phyloP scores from a whole-genome alignment of 129 eudicot species.

The Centrapalus pauciflorus region DNA sequence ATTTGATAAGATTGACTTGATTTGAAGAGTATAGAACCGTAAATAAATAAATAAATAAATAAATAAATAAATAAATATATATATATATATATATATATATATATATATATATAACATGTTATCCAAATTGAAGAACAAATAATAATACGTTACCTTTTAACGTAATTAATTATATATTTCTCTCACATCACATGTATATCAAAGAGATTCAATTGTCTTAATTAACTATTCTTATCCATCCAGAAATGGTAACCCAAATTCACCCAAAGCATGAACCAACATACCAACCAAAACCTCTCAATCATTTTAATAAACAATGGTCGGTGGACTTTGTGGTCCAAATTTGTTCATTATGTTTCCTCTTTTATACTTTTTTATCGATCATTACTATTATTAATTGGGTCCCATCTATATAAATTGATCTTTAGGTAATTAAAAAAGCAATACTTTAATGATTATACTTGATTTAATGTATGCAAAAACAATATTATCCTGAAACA shows the following conservation, averaged over 20 bases:
- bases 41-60: too few relatives aligned
- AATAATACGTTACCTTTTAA: too few relatives aligned
- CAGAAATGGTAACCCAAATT: not conserved
- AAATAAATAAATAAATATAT: too few relatives aligned
- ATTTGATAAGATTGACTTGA: too few relatives aligned
- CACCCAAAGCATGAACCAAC: conserved; percentile 9
- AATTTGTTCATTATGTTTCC: conserved; percentile 23
- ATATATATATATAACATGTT: too few relatives aligned
- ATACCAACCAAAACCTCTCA: conserved; percentile 3
- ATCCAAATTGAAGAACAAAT: too few relatives aligned
- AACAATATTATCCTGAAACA: not conserved
- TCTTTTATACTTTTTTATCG: not conserved
- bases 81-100: too few relatives aligned
- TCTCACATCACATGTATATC: too few relatives aligned
- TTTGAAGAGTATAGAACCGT: too few relatives aligned
- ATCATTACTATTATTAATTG: not conserved
- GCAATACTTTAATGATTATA: not conserved
- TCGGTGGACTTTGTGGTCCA: conserved; percentile 30
- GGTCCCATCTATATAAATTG: not conserved
- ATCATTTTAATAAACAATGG: not conserved
- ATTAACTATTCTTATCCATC: not conserved
- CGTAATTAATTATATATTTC: too few relatives aligned
- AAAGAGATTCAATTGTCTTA: not conserved
- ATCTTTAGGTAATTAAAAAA: too few relatives aligned
- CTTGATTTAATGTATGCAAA: not conserved